Conservation (phyloP, 2,329 filamentous ascomycete genomes). For the Fusarium aywerte region DNA sequence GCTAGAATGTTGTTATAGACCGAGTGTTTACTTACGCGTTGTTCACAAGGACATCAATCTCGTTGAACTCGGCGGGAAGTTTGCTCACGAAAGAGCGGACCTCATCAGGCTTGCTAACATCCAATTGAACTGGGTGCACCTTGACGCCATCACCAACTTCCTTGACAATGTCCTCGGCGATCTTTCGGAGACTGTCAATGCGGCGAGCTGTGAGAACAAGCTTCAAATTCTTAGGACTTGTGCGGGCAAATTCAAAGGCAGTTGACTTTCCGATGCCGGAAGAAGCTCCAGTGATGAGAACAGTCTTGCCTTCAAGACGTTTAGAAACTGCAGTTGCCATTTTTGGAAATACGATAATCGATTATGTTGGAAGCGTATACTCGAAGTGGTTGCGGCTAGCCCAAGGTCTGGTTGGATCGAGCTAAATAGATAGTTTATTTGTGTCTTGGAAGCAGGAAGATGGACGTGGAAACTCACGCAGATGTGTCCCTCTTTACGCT, state of each 20-base stretch:
- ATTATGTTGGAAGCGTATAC: background rate
- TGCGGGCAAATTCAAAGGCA: conserved; percentile 91
- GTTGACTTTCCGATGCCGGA: conserved; percentile 87
- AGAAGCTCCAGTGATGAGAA: conserved; percentile 90
- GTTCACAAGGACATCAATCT: conserved; percentile 91
- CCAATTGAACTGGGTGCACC: conserved; percentile 83
- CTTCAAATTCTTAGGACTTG: conserved; percentile 80
- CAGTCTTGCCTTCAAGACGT: conserved; percentile 91
- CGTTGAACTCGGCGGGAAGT: conserved; percentile 82
- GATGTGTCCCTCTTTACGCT: conserved; percentile 10
- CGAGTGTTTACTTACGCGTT: conserved; percentile 76
- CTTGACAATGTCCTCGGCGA: conserved; percentile 79
- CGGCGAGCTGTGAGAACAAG: conserved; percentile 88
- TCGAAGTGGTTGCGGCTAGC: accelerated
- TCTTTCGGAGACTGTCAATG: conserved; percentile 77
- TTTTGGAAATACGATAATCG: conserved; percentile 35
- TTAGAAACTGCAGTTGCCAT: conserved; percentile 73
- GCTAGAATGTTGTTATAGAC: accelerated
- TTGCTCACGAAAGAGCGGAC: conserved; percentile 76
- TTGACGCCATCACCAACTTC: conserved; percentile 84
- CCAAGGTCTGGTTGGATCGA: background rate
- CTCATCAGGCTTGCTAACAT: conserved; percentile 83
- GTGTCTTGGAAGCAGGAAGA: background rate
- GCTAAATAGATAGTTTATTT: background rate
- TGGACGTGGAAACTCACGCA: background rate